Evolutionary conservation across 2,329 filamentous ascomycete genomes (phyloP).

Genomic region (Aureobasidium musti): DNA sequence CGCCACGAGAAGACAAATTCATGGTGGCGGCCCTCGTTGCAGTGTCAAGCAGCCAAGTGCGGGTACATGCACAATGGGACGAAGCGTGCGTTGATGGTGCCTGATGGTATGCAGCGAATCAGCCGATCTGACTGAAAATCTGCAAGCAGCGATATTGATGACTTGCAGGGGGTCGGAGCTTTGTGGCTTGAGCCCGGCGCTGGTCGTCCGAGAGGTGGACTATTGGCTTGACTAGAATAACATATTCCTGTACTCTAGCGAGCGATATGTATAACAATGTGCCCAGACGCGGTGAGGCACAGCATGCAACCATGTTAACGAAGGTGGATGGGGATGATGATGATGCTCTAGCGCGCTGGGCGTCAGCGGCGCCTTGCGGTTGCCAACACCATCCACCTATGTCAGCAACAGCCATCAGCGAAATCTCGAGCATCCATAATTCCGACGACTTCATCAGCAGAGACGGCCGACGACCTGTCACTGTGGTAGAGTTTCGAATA

Average conservation of each 20-base stretch:
- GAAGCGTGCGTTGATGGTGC: neutral
- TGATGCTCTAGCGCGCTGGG: neutral
- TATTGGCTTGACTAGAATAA: neutral
- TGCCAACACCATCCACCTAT: neutral
- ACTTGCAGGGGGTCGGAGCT: slow-evolving; percentile 6
- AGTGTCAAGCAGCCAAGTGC: neutral
- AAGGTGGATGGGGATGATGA: neutral
- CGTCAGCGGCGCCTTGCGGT: neutral
- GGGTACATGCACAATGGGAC: neutral
- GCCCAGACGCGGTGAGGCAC: neutral
- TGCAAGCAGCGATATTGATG: slow-evolving; percentile 20
- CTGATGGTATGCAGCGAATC: neutral
- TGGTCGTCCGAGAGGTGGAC: neutral
- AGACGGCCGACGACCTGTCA: neutral
- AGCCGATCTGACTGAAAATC: neutral
- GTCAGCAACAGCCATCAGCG: neutral
- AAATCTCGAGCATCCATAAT: neutral
- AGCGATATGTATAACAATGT: neutral
- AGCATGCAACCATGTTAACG: neutral
- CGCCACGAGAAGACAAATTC: neutral
- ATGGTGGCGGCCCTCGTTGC: neutral
- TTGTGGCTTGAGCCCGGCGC: slow-evolving; percentile 1
- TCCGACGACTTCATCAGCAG: neutral
- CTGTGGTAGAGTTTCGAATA: neutral
- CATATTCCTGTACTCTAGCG: neutral